Percentiles rank a stretch among this genome's conserved stretches.
Conservation (phyloP, 768 basidiomycete species). For the Auriscalpium orientale region DNA sequence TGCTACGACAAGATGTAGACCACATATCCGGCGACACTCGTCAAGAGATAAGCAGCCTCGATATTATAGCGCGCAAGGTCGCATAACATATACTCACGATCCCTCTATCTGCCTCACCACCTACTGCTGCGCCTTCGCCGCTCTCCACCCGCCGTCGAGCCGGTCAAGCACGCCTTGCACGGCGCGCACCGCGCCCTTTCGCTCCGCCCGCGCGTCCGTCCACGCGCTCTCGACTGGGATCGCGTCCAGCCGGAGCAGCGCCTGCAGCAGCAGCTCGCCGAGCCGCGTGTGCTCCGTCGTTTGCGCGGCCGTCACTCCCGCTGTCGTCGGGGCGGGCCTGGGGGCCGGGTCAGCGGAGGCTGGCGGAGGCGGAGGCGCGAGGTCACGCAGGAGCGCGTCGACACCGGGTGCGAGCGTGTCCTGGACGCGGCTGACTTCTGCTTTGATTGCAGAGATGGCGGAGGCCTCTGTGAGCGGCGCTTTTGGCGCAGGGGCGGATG, state of each 20-base stretch:
- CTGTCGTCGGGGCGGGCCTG: background rate
- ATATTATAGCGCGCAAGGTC: no score
- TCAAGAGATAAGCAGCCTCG: no score
- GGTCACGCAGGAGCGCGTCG: slow-evolving; percentile 41
- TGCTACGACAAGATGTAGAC: no score
- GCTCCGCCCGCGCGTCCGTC: slow-evolving; percentile 67
- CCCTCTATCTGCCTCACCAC: no score
- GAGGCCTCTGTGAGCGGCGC: slow-evolving; percentile 39
- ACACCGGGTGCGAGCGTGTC: slow-evolving; percentile 48
- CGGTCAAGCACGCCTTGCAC: slow-evolving; percentile 78
- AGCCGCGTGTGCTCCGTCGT: slow-evolving; percentile 49
- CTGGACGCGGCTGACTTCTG: slow-evolving; percentile 47
- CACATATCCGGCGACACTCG: no score
- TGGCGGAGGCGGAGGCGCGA: slow-evolving; percentile 19
- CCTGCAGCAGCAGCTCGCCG: slow-evolving; percentile 78
- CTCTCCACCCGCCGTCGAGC: slow-evolving; percentile 64
- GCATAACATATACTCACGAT: no score
- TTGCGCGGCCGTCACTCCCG: slow-evolving; percentile 18
- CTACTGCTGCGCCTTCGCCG: slow-evolving; percentile 7
- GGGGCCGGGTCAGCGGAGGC: slow-evolving; percentile 11
- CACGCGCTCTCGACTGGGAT: slow-evolving; percentile 68
- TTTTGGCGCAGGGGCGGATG: slow-evolving; percentile 19
- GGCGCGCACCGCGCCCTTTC: slow-evolving; percentile 82
- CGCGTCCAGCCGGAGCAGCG: slow-evolving; percentile 81
- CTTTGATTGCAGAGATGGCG: slow-evolving; percentile 45